phyloP scores from a whole-genome alignment of 139 green algal genomes.

The Pedinophyceae sp. region DNA sequence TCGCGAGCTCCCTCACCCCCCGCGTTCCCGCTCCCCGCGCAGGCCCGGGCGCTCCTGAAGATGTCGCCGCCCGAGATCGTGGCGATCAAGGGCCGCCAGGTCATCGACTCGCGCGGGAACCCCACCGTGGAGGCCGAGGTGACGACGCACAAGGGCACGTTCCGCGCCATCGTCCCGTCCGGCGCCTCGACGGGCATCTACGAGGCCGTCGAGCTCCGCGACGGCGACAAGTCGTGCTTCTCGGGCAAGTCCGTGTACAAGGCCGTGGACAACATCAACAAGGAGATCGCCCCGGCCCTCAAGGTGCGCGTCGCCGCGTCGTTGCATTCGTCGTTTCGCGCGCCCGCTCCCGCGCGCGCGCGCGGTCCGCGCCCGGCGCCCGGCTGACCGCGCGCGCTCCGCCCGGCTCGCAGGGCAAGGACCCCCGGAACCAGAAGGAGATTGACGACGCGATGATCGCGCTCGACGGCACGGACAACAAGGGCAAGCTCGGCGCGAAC shows the following conservation, averaged over 20 bases:
- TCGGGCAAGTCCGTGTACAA: conserved; percentile 90
- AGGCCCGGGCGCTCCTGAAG: conserved; percentile 45
- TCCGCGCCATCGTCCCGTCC: conserved; percentile 74
- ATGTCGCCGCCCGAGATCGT: conserved; percentile 52
- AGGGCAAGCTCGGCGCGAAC: conserved; percentile 94
- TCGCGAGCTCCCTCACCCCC: neutral
- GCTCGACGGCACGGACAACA: conserved; percentile 94
- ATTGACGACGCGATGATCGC: conserved; percentile 88
- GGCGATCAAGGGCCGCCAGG: conserved; percentile 77
- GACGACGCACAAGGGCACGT: conserved; percentile 76
- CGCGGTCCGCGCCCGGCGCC: too few species aligned
- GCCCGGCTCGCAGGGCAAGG: conserved; percentile 47
- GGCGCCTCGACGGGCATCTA: conserved; percentile 91
- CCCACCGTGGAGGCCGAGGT: conserved; percentile 89
- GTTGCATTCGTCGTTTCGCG: neutral
- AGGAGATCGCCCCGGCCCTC: conserved; percentile 75
- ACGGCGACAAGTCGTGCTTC: conserved; percentile 70
- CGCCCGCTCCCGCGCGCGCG: neutral
- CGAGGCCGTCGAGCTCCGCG: conserved; percentile 94
- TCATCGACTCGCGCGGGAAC: conserved; percentile 95
- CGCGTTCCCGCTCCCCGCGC: neutral
- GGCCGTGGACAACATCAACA: conserved; percentile 93
- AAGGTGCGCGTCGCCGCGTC: conserved; percentile 24
- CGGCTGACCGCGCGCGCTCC: neutral
- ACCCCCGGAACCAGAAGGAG: conserved; percentile 75